Percentiles rank a stretch among this genome's conserved stretches.
Evolutionary conservation across 78 protist genomes (phyloP).

Genomic region (Dictyostelium intermedium): DNA sequence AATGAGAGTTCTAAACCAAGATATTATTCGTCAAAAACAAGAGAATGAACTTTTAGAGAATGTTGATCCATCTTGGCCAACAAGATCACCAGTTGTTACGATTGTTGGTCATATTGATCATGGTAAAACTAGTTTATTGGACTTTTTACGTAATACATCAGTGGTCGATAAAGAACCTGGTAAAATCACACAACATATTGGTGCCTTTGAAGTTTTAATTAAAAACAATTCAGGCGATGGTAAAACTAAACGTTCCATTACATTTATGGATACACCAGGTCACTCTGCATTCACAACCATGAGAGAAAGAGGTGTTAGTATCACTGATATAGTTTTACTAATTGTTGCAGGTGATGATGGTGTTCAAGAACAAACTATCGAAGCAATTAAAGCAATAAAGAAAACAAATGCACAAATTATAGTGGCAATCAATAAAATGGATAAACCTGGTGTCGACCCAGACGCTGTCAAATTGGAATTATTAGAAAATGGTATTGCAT

Average conservation of each 20-base stretch:
- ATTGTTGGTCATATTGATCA: conserved; percentile 98
- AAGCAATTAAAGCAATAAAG: conserved; percentile 80
- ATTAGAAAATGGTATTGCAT: conserved; percentile 70
- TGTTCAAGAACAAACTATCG: conserved; percentile 90
- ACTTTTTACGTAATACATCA: conserved; percentile 79
- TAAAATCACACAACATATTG: conserved; percentile 97
- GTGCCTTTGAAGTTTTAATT: conserved; percentile 71
- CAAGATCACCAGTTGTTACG: conserved; percentile 92
- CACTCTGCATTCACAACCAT: conserved; percentile 94
- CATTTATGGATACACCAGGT: conserved; percentile 97
- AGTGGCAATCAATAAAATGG: conserved; percentile 95
- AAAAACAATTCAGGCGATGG: neutral
- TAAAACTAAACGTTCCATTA: conserved; percentile 66
- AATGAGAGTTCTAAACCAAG: neutral
- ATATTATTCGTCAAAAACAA: neutral
- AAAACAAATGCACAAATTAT: conserved; percentile 78
- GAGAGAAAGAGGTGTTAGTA: conserved; percentile 91
- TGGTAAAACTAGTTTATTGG: conserved; percentile 96
- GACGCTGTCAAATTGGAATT: conserved; percentile 53
- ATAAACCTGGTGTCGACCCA: conserved; percentile 76
- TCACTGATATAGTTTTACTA: conserved; percentile 92
- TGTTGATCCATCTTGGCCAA: neutral
- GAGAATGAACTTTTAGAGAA: neutral
- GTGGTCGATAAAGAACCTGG: conserved; percentile 95
- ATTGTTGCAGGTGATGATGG: conserved; percentile 96